A percentile compares a stretch with the other conserved stretches of the same genome.
Conservation (phyloP, 768 basidiomycete species). For the Pilatotrama ljubarskyi region DNA sequence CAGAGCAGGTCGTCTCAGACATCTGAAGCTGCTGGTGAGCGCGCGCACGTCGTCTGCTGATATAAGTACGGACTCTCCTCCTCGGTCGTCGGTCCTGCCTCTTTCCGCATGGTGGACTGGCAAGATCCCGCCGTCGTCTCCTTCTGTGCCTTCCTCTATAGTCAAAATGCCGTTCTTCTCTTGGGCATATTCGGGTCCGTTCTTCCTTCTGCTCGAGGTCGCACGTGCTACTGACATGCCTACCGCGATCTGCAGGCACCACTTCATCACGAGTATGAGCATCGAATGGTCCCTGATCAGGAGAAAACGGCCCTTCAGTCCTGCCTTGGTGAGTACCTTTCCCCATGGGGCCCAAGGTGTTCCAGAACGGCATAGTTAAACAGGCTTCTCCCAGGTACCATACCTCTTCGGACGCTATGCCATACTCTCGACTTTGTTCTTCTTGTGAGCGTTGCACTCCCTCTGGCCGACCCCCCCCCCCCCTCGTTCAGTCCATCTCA, state of each 20-base stretch:
- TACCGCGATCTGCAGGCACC: background rate
- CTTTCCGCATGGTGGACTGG: slow-evolving; percentile 9
- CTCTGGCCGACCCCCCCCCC: too few species aligned
- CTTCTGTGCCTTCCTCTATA: slow-evolving; percentile 12
- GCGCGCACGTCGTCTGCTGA: background rate
- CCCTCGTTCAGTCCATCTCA: too few species aligned
- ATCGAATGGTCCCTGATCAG: slow-evolving; percentile 17
- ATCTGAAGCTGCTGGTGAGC: background rate
- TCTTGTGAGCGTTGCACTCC: background rate
- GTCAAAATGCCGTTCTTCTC: slow-evolving; percentile 13
- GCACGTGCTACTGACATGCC: background rate
- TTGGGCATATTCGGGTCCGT: slow-evolving; percentile 15
- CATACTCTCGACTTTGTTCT: background rate
- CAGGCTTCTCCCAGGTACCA: background rate
- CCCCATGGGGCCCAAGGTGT: too few species aligned
- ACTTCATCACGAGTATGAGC: background rate
- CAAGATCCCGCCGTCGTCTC: slow-evolving; percentile 16
- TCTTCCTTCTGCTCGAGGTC: background rate
- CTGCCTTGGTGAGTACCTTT: background rate
- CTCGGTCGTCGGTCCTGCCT: background rate
- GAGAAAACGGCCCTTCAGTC: slow-evolving; percentile 2
- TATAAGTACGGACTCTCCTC: background rate
- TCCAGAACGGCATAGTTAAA: background rate
- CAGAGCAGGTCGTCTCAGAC: background rate
- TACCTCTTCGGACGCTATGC: slow-evolving; percentile 17